These are phyloP conservation scores for Mrakia frigida DNA, from an alignment of 768 basidiomycete genomes.

Conservation along the genomic window DNA sequence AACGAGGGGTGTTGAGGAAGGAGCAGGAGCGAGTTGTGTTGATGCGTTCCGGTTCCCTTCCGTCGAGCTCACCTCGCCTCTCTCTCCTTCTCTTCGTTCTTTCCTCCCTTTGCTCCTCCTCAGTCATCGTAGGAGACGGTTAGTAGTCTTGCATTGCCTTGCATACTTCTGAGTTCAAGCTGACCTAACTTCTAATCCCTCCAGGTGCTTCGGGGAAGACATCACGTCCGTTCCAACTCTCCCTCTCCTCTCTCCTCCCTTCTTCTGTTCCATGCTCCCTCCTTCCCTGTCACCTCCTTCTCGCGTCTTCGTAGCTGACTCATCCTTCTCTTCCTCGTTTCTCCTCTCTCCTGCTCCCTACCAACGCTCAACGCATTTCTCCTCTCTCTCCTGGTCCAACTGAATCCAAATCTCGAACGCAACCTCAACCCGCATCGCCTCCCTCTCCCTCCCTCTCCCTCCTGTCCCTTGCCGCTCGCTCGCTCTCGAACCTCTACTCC, in stretches of 20 bases:
- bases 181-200: background rate
- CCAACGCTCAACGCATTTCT: slow-evolving; percentile 9
- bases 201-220: slow-evolving; percentile 86
- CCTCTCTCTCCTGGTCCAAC: background rate
- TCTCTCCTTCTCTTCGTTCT: no score
- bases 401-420: no score
- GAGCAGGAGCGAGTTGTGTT: no score
- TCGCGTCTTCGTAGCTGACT: background rate
- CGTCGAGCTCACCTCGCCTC: background rate
- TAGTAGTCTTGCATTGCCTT: no score
- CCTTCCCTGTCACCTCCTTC: background rate
- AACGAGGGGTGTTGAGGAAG: background rate
- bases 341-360: slow-evolving; percentile 26
- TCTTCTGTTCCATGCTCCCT: slow-evolving; percentile 25
- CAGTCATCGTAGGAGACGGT: no score
- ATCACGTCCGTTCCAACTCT: background rate
- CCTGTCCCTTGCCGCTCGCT: background rate
- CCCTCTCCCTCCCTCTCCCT: no score
- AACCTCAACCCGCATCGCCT: slow-evolving; percentile 8
- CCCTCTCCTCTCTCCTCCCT: background rate
- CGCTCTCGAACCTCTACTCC: background rate
- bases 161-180: no score
- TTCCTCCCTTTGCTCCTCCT: no score
- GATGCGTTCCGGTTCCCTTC: background rate
- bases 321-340: background rate